These are phyloP conservation scores for Nitzschia sp. DNA, from an alignment of 108 stramenopile genomes.

Conservation along the genomic window DNA sequence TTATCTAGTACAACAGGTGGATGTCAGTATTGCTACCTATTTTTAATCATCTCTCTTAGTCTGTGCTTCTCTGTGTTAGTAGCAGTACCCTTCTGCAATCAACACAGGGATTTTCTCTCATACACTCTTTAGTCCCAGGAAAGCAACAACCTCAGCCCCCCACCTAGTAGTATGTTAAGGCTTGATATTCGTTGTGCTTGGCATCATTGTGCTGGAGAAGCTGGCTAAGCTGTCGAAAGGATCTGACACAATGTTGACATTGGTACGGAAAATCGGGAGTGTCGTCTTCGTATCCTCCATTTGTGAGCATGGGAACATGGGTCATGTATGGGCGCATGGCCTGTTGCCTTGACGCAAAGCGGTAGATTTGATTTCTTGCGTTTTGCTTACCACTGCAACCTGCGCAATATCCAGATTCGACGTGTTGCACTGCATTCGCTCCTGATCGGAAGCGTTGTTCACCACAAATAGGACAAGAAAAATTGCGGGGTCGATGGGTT, in stretches of 20 bases:
- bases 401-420: constrained; percentile 65
- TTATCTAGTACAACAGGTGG: no score
- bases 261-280: constrained; percentile 66
- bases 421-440: constrained; percentile 75
- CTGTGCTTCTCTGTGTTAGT: no score
- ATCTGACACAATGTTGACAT: constrained; percentile 50
- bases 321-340: constrained; percentile 50
- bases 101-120: no score
- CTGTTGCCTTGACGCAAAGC: constrained; percentile 36
- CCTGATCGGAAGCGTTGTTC: constrained; percentile 54
- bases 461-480: constrained; percentile 70
- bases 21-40: no score
- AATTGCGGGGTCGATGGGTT: constrained; percentile 65
- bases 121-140: no score
- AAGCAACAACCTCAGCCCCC: no score
- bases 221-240: constrained; percentile 67
- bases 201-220: constrained; percentile 69
- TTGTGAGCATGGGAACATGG: constrained; percentile 43
- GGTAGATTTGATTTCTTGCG: constrained; percentile 64
- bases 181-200: constrained; percentile 47
- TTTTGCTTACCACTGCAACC: constrained; percentile 56
- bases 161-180: constrained; percentile 4
- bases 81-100: no score
- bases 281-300: constrained; percentile 29
- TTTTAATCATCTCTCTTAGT: no score